Conservation (phyloP, 805 yeast genomes). For the Middelhovenomyces tepae region DNA sequence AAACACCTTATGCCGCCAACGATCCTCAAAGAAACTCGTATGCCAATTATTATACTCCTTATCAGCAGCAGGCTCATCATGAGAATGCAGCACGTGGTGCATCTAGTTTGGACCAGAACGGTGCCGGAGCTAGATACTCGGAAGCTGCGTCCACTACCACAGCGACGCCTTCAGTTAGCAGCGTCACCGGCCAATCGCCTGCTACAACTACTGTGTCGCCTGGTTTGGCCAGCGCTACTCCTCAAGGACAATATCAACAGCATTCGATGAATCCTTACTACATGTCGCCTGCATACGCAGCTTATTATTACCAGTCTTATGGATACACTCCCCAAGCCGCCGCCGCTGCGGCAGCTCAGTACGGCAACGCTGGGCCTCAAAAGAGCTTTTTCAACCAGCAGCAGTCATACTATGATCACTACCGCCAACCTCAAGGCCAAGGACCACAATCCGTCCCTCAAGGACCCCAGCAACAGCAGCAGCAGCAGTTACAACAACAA, state of each 20-base stretch:
- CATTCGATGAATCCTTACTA: conserved; percentile 19
- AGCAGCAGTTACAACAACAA: conserved; percentile 17
- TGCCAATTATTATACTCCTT: conserved; percentile 15
- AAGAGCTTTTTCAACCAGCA: conserved; percentile 19
- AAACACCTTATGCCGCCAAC: conserved; percentile 14
- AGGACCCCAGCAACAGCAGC: conserved; percentile 9
- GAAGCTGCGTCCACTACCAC: conserved; percentile 10
- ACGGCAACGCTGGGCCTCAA: conserved; percentile 16
- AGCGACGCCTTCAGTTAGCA: conserved; percentile 7
- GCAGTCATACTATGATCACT: conserved; percentile 16
- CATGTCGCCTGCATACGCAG: conserved; percentile 21
- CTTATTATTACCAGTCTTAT: conserved; percentile 20
- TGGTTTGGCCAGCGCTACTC: conserved; percentile 12
- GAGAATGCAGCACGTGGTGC: conserved; percentile 5
- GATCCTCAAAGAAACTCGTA: conserved; percentile 14
- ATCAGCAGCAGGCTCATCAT: conserved; percentile 12
- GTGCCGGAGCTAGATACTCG: conserved; percentile 7
- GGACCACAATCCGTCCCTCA: conserved; percentile 6
- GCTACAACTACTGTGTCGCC: conserved; percentile 17
- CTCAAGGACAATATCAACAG: conserved; percentile 13
- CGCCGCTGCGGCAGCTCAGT: conserved; percentile 18
- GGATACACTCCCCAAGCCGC: conserved; percentile 20
- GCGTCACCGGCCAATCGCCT: conserved; percentile 15
- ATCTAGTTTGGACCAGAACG: conserved; percentile 4
- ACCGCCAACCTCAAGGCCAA: conserved; percentile 13